A percentile compares a stretch with the other conserved stretches of the same genome.
Evolutionary conservation across 2,329 filamentous ascomycete genomes (phyloP).

Genomic region (Zymoseptoria passerinii): DNA sequence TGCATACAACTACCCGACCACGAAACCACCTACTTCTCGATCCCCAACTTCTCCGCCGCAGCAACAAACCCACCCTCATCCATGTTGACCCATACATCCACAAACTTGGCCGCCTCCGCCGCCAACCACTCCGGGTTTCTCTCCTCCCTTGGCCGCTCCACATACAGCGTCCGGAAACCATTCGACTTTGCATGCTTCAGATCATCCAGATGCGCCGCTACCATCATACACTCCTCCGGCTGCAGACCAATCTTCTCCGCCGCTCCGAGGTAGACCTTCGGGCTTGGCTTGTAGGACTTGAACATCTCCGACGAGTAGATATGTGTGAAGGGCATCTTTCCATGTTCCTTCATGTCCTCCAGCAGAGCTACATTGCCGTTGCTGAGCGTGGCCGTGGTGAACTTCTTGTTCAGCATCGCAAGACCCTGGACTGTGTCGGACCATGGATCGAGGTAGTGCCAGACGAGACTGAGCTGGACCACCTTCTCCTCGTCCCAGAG

Average conservation of each 20-base stretch:
- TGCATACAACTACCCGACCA: not conserved
- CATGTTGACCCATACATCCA: slow-evolving; percentile 54
- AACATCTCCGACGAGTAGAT: slow-evolving; percentile 64
- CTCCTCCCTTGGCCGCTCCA: slow-evolving; percentile 62
- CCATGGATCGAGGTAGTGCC: slow-evolving; percentile 68
- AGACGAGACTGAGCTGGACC: slow-evolving; percentile 47
- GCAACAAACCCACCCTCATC: slow-evolving; percentile 44
- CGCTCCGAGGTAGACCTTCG: slow-evolving; percentile 60
- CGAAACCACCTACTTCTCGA: slow-evolving; percentile 3
- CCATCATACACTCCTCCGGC: slow-evolving; percentile 60
- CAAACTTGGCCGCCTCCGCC: slow-evolving; percentile 48
- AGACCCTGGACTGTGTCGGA: slow-evolving; percentile 54
- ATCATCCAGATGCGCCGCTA: slow-evolving; percentile 67
- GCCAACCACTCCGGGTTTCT: slow-evolving; percentile 46
- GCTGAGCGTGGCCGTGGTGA: slow-evolving; percentile 58
- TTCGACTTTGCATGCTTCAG: slow-evolving; percentile 55
- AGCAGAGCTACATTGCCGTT: slow-evolving; percentile 67
- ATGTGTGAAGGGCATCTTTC: slow-evolving; percentile 52
- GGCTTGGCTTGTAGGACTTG: slow-evolving; percentile 64
- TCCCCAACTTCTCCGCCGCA: slow-evolving; percentile 34
- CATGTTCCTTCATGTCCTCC: slow-evolving; percentile 52
- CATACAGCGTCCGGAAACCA: slow-evolving; percentile 64
- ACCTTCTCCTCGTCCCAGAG: slow-evolving; percentile 46
- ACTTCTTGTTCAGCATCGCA: slow-evolving; percentile 36
- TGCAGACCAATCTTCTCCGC: slow-evolving; percentile 49